Base-by-base conservation (phyloP, 768 basidiomycete genomes). In the Leccinum uliginosum region DNA sequence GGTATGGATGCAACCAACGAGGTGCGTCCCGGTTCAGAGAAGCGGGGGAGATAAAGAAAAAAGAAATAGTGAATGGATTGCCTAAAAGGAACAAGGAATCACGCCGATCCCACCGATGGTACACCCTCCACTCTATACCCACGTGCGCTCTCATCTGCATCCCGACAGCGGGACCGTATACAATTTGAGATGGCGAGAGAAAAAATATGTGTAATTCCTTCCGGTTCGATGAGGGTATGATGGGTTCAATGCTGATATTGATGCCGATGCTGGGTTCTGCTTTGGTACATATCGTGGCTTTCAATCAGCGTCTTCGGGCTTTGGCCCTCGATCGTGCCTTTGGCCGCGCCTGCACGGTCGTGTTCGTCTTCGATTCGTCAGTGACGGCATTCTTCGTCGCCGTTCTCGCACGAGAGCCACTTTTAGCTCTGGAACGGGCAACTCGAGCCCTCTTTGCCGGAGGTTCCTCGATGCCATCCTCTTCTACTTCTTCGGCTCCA, bases 301-400 rank as follows among this genome's bases (percentile, higher is more conserved):
- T 48, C 60, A 34, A 53, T 69, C 69, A 70, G 52, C 71, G 69
- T 60, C 69, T 66, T 54, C 69, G 67, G 43, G 59, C 40, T 61
- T 51, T 72, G 49, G 64, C 58, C 49, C 69, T 62, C 29, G 69
- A 67, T 50, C 69, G 67, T 53, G 69, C 69, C 61, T 71, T 71
- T 35, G 67, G 65, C 53, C 69, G 71, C 45, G 69, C 61, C 56
- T 57, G 69, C 65, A 53, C 61, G 62, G 62, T 54, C 51, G 21
- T 45, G 53, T 53, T 62, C 52, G 55, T 66, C 49, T 61, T 68
- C 6, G 44, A 15, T 30, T 60, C 62, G 21, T 65, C 56, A n/a
- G 44, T 17, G 45, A 50, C 46, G 6, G 29, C 34, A 14, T 61
- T 61, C 62, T 56, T 72, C 14, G 50, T 51, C 38, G 45, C 21